Evolutionary conservation across 805 yeast genomes (phyloP).

Genomic region (Metschnikowia similis): DNA sequence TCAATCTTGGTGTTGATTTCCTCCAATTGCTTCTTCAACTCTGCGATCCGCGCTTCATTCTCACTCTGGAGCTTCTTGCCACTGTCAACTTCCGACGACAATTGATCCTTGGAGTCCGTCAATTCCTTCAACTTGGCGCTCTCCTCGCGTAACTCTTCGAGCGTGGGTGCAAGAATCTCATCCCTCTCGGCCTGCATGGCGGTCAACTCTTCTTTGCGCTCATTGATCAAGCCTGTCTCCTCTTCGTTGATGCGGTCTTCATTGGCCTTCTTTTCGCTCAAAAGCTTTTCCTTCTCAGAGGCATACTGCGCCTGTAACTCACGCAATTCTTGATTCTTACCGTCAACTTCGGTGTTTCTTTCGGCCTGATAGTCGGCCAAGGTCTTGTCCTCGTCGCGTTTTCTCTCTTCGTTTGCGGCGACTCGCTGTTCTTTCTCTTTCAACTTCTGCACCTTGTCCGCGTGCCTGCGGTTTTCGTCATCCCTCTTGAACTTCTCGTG

Average conservation of each 20-base stretch:
- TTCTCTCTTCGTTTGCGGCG: slow-evolving; percentile 28
- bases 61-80: slow-evolving; percentile 45
- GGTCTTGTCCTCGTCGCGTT: slow-evolving; percentile 27
- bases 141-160: slow-evolving; percentile 50
- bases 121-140: slow-evolving; percentile 45
- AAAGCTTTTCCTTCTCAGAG: slow-evolving; percentile 37
- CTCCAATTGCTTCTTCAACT: slow-evolving; percentile 42
- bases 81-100: slow-evolving; percentile 39
- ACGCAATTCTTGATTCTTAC: slow-evolving; percentile 24
- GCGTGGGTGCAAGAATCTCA: slow-evolving; percentile 49
- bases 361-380: slow-evolving; percentile 26
- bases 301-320: slow-evolving; percentile 38
- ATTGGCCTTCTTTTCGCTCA: slow-evolving; percentile 44
- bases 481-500: slow-evolving; percentile 26
- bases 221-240: slow-evolving; percentile 42
- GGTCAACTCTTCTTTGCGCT: slow-evolving; percentile 43
- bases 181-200: slow-evolving; percentile 51
- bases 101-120: slow-evolving; percentile 45
- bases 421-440: slow-evolving; percentile 33
- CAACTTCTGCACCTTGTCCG: slow-evolving; percentile 32
- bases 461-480: slow-evolving; percentile 26
- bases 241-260: slow-evolving; percentile 42
- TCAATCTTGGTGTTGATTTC: slow-evolving; percentile 37
- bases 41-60: slow-evolving; percentile 40
- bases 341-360: slow-evolving; percentile 29